Evolutionary conservation across 176 grass and related monocot genomes (phyloP), one percentile per base, ranked within the genome.

Genomic region (Oryza longistaminata): DNA sequence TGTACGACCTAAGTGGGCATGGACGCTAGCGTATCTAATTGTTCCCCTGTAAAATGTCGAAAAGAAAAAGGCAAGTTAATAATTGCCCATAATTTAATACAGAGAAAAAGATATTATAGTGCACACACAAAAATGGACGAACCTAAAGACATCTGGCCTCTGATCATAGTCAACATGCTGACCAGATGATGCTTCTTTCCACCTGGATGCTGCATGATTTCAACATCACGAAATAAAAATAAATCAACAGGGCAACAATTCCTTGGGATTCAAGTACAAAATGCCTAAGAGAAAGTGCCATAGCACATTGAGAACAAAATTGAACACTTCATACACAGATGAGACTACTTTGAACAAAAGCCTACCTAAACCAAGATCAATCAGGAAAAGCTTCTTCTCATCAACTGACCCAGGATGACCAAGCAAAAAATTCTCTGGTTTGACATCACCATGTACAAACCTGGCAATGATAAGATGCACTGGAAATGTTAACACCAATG

Each of bases 291-390:
- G 14, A 3, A 19, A 70, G 82, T 70, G 78, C 15, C 49, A 81
- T 3, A 79, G 46, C 70, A 9, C 52, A 74, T 27, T 64, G 58
- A 73, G 45, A 66, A 77, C 24, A 53, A 35, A 69, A 83, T 24
- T 49, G 4, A 78, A n/a, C 40, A 87, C 60, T 29, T 60, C 48
- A 83, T 86, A 43, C 60, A 22, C 10, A 77, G 16, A 61, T 50
- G 8, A 70, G 25, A 45, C 15, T 67, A 29, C 61, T 58, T 61
- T 67, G 44, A 80, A 42, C 43, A 83, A 68, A 49, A 73, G 46
- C 58, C 58, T 88, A 97, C 92, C 95, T 87, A 97, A 89, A 81
- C 95, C 95, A 79, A 97, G 95, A 85, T 97, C 95, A 86, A 97
- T 87, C 24, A 97, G 88, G 80, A 91, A 93, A 88, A 94, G 88